Percentiles rank a stretch among this genome's conserved stretches.
Evolutionary conservation across 2,329 filamentous ascomycete species (phyloP).

Genomic region (Raffaelea ambrosiae): DNA sequence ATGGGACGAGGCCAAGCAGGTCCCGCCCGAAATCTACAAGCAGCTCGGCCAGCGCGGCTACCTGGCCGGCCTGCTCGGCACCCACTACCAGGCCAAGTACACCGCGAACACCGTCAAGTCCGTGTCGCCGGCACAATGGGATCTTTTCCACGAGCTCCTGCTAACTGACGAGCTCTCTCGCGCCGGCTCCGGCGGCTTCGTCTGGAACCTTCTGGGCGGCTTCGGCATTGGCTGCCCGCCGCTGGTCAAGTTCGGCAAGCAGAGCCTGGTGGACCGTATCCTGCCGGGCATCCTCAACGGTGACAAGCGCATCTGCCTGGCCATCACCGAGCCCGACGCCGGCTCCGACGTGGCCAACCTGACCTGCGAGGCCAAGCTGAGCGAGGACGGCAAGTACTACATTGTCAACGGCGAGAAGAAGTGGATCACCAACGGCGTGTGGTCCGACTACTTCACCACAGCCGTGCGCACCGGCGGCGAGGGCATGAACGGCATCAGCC

Average conservation of each 20-base stretch:
- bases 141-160: constrained; percentile 96
- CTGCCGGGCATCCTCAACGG: constrained; percentile 80
- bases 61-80: constrained; percentile 81
- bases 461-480: constrained; percentile 82
- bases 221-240: constrained; percentile 93
- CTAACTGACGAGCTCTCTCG: constrained; percentile 92
- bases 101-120: constrained; percentile 63
- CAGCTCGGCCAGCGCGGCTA: constrained; percentile 91
- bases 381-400: constrained; percentile 94
- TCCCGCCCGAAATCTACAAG: constrained; percentile 86
- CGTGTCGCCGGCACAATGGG: constrained; percentile 84
- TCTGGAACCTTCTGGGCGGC: constrained; percentile 96
- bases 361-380: constrained; percentile 90
- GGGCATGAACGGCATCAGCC: constrained; percentile 87
- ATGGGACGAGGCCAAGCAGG: constrained; percentile 92
- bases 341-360: constrained; percentile 93
- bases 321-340: constrained; percentile 94
- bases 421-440: constrained; percentile 98
- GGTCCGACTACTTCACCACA: constrained; percentile 95
- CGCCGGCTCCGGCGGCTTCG: constrained; percentile 79
- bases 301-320: constrained; percentile 94
- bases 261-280: constrained; percentile 76
- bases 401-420: constrained; percentile 99
- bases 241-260: constrained; percentile 83
- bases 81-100: constrained; percentile 71